Conservation (phyloP, 306 rosid species). For the Gastrolobium bilobum region DNA sequence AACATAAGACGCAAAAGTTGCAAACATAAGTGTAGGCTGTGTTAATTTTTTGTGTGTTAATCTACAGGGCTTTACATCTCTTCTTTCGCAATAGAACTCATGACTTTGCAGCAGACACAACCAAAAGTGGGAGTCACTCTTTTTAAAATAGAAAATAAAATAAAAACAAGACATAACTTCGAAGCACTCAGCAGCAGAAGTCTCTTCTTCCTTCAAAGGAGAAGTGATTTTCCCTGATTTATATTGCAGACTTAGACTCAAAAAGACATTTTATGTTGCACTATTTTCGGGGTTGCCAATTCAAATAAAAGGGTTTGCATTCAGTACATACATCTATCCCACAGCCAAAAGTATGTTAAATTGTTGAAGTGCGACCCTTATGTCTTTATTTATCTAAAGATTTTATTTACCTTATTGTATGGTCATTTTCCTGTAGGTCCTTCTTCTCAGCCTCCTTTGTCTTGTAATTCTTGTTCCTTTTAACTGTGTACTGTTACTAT, state of each 20-base stretch:
- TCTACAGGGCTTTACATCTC: too few relatives aligned
- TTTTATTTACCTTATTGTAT: not conserved
- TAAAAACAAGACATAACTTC: too few relatives aligned
- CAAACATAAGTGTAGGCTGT: not conserved
- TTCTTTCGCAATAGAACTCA: too few relatives aligned
- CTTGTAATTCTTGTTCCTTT: not conserved
- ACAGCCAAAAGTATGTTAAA: not conserved
- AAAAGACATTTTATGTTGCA: not conserved
- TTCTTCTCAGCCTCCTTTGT: not conserved
- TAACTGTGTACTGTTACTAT: too few relatives aligned
- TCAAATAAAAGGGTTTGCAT: too few relatives aligned
- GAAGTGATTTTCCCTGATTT: not conserved
- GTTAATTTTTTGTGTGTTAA: not conserved
- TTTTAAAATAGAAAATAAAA: too few relatives aligned
- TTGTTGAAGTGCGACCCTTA: not conserved
- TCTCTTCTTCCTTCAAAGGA: too few relatives aligned
- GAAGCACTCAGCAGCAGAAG: too few relatives aligned
- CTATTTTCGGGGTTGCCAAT: too few relatives aligned
- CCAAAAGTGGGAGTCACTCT: too few relatives aligned
- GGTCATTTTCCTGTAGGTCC: conserved; percentile 15
- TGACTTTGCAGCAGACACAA: too few relatives aligned
- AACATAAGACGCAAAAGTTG: not conserved
- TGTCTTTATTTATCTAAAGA: not conserved
- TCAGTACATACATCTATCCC: too few relatives aligned
- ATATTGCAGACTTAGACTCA: not conserved